Conservation (phyloP, 192 early-diverging fungal genomes). For the Pilaira anomala region DNA sequence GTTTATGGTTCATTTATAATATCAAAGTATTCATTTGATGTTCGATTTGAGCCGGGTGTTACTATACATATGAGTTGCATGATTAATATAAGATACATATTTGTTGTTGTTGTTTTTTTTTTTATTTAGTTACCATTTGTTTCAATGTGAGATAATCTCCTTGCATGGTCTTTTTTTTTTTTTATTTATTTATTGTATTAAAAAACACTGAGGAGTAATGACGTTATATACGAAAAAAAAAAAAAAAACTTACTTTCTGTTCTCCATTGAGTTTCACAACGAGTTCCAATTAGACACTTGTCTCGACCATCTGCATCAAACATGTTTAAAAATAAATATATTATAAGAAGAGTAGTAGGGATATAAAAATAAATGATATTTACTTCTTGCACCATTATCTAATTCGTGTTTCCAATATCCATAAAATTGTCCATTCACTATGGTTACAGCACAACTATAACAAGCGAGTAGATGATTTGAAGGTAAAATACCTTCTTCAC, state of each 20-base stretch:
- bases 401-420: slow-evolving; percentile 5
- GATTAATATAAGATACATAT: too few relatives aligned
- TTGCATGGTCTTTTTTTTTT: too few relatives aligned
- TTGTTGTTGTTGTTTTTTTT: too few relatives aligned
- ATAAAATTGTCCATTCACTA: slow-evolving; percentile 18
- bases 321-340: neutral
- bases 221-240: too few relatives aligned
- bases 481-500: neutral
- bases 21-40: too few relatives aligned
- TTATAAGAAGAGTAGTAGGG: neutral
- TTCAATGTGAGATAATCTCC: too few relatives aligned
- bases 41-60: too few relatives aligned
- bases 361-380: neutral
- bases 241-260: neutral
- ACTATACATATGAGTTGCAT: too few relatives aligned
- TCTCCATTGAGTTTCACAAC: slow-evolving; percentile 7
- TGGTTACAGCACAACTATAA: slow-evolving; percentile 10
- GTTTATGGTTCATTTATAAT: too few relatives aligned
- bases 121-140: too few relatives aligned
- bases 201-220: too few relatives aligned
- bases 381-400: neutral
- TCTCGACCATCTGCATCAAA: neutral
- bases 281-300: neutral
- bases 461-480: slow-evolving; percentile 10
- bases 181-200: too few relatives aligned